Evolutionary conservation across 2,329 filamentous ascomycete species (phyloP).

Genomic region (Cadophora sp.): DNA sequence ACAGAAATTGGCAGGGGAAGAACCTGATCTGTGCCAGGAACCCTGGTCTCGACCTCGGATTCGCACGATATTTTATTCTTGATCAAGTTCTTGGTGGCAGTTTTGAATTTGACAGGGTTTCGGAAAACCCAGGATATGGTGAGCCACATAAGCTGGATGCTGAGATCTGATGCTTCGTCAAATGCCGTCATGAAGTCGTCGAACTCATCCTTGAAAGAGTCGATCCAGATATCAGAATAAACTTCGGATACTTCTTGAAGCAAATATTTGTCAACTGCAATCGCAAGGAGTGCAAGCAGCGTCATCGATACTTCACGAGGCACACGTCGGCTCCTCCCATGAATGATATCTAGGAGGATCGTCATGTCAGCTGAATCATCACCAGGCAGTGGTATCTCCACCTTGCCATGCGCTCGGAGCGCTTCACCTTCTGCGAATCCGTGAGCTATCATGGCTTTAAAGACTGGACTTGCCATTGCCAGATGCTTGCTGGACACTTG

Average conservation of each 20-base stretch:
- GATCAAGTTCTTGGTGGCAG: background rate
- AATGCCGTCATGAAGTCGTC: background rate
- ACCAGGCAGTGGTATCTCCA: conserved; percentile 36
- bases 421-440: conserved; percentile 33
- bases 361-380: conserved; percentile 34
- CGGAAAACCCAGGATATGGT: conserved; percentile 18
- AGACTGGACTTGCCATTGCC: conserved; percentile 35
- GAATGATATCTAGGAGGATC: conserved; percentile 43
- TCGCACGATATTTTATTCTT: background rate
- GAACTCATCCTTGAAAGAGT: background rate
- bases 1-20: background rate
- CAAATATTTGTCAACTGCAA: conserved; percentile 13
- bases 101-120: background rate
- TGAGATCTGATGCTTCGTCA: background rate
- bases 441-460: conserved; percentile 35
- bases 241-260: background rate
- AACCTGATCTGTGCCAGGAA: background rate
- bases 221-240: conserved; percentile 1
- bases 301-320: conserved; percentile 3
- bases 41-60: background rate
- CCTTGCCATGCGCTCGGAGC: conserved; percentile 19
- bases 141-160: background rate
- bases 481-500: conserved; percentile 31
- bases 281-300: background rate
- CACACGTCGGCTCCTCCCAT: conserved; percentile 24